phyloP scores from a whole-genome alignment of 108 stramenopile species.

The Nannochloropsis salina region DNA sequence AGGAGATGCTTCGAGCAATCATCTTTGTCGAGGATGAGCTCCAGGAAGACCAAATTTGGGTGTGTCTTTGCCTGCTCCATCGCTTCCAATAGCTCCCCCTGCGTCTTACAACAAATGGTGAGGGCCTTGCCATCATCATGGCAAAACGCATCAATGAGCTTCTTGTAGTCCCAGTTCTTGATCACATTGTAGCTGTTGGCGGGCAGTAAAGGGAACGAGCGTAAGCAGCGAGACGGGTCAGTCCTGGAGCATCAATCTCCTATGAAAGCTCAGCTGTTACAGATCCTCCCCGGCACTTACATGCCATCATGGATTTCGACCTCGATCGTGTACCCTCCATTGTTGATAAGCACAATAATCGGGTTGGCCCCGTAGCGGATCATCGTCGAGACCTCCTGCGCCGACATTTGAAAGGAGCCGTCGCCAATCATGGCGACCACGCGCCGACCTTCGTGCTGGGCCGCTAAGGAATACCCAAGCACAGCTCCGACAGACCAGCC shows the following conservation, averaged over 20 bases:
- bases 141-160: conserved; percentile 12
- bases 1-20: conserved; percentile 26
- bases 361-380: conserved; percentile 21
- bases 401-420: conserved; percentile 27
- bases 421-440: conserved; percentile 28
- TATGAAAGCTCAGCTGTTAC: no score
- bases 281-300: not conserved
- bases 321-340: conserved; percentile 32
- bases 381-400: conserved; percentile 33
- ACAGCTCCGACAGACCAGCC: conserved; percentile 33
- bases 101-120: conserved; percentile 1
- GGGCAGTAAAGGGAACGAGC: no score
- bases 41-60: conserved; percentile 22
- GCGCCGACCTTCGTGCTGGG: not conserved
- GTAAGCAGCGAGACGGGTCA: no score
- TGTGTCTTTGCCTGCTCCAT: not conserved
- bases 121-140: conserved; percentile 24
- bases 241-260: no score
- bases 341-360: conserved; percentile 27
- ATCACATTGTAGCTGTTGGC: conserved; percentile 24
- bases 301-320: conserved; percentile 29
- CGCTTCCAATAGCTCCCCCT: conserved; percentile 25
- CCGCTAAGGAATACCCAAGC: not conserved
- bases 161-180: conserved; percentile 32
- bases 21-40: conserved; percentile 16